Conservation (phyloP, 2,329 filamentous ascomycete species). For the Didymella segeticola region DNA sequence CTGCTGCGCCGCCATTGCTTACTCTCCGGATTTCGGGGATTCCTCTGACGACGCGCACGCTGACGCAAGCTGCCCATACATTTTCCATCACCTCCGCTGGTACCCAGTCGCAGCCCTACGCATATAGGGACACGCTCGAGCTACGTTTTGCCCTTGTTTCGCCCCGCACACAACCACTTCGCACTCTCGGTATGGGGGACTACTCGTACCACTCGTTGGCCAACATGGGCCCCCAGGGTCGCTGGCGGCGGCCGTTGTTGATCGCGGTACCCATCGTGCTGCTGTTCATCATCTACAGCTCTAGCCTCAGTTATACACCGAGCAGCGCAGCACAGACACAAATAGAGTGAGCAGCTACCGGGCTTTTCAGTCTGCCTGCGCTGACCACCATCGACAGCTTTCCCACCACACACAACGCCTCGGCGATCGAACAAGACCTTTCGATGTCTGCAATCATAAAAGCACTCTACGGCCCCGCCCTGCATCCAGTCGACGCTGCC, state of each 20-base stretch:
- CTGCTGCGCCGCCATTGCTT: background rate
- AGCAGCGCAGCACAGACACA: constrained; percentile 20
- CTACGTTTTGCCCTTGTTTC: background rate
- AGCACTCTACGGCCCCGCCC: constrained; percentile 45
- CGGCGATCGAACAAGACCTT: constrained; percentile 35
- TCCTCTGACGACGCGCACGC: constrained; percentile 1
- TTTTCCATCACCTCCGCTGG: constrained; percentile 1
- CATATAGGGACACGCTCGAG: constrained; percentile 1
- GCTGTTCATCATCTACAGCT: constrained; percentile 41
- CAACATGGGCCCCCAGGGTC: constrained; percentile 43
- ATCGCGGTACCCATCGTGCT: constrained; percentile 41
- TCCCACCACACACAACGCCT: constrained; percentile 33
- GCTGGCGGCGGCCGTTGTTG: constrained; percentile 45
- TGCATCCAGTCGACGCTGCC: constrained; percentile 44
- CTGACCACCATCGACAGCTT: constrained; percentile 27
- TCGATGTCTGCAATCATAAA: constrained; percentile 49
- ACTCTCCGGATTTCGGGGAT: background rate
- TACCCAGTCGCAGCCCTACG: constrained; percentile 6
- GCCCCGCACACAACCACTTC: constrained; percentile 5
- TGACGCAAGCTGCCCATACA: constrained; percentile 10
- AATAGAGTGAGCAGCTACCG: constrained; percentile 29
- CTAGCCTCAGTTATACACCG: constrained; percentile 32
- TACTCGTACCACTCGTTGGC: constrained; percentile 41
- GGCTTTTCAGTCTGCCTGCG: background rate
- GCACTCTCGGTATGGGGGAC: constrained; percentile 24